Evolutionary conservation across 768 basidiomycete genomes (phyloP).

Genomic region (Lentinula guzmanii): DNA sequence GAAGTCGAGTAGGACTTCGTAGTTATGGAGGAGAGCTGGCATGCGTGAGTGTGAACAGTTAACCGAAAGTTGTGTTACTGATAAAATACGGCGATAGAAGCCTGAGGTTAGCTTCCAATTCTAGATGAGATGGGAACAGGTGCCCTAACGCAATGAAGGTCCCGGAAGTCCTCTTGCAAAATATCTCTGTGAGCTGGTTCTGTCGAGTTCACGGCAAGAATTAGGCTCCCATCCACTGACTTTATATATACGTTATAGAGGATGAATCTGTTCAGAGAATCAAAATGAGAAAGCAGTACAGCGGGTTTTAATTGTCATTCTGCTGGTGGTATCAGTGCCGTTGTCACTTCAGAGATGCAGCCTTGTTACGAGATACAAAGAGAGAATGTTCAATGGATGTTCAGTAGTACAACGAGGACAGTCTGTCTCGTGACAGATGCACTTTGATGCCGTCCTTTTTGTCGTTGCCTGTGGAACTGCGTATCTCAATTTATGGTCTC

Average conservation of each 20-base stretch:
- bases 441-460: constrained; percentile 13
- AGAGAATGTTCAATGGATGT: not conserved
- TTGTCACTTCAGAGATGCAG: not conserved
- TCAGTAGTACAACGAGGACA: not conserved
- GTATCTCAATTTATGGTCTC: constrained; percentile 25
- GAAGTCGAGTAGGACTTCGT: constrained; percentile 65
- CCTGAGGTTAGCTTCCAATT: constrained; percentile 7
- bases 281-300: not conserved
- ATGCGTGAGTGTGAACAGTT: constrained; percentile 30
- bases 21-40: constrained; percentile 52
- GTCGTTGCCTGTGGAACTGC: constrained; percentile 25
- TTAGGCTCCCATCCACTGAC: not conserved
- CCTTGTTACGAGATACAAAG: not conserved
- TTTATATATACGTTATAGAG: not conserved
- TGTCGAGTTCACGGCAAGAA: constrained; percentile 16
- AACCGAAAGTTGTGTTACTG: constrained; percentile 21
- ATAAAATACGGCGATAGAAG: constrained; percentile 12
- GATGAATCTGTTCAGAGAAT: too few species aligned
- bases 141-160: not conserved
- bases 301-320: not conserved
- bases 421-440: not conserved
- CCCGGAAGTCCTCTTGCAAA: constrained; percentile 8
- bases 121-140: constrained; percentile 6
- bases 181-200: constrained; percentile 21
- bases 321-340: not conserved